phyloP scores from a whole-genome alignment of 2,329 filamentous ascomycete genomes.

The Sporothrix brunneoviolacea region DNA sequence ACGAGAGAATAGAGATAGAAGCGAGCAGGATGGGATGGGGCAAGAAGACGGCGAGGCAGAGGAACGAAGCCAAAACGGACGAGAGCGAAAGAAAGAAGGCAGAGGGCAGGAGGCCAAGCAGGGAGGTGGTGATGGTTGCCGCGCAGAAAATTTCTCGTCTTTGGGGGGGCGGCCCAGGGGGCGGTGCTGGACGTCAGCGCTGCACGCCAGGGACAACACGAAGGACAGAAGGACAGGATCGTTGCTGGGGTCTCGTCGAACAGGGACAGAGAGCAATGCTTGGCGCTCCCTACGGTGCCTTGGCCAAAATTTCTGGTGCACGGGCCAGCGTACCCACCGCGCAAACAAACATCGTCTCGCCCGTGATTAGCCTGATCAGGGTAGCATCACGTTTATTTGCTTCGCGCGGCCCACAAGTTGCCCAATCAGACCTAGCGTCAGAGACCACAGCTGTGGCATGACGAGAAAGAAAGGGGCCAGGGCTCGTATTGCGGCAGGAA shows the following conservation, averaged over 20 bases:
- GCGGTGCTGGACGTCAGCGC: not conserved
- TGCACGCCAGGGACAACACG: not conserved
- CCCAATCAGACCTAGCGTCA: not conserved
- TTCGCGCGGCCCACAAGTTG: not conserved
- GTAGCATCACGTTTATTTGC: no score
- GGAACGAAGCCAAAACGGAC: not conserved
- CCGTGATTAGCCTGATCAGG: constrained; percentile 6
- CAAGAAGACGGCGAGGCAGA: not conserved
- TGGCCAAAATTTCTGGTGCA: no score
- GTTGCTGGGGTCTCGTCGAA: constrained; percentile 4
- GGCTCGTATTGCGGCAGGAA: constrained; percentile 2
- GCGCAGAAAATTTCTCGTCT: not conserved
- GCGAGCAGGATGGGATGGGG: not conserved
- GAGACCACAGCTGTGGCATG: no score
- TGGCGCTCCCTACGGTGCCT: no score
- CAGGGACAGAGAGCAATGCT: no score
- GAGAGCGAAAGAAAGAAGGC: not conserved
- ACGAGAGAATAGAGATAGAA: not conserved
- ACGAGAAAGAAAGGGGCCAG: not conserved
- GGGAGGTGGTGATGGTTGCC: constrained; percentile 1
- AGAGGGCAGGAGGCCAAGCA: not conserved
- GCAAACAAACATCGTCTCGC: constrained; percentile 8
- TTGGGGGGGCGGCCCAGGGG: not conserved
- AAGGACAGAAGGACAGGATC: not conserved
- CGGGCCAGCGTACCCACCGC: not conserved